Base-by-base conservation (phyloP, 306 rosid species). In the Vigna angularis region DNA sequence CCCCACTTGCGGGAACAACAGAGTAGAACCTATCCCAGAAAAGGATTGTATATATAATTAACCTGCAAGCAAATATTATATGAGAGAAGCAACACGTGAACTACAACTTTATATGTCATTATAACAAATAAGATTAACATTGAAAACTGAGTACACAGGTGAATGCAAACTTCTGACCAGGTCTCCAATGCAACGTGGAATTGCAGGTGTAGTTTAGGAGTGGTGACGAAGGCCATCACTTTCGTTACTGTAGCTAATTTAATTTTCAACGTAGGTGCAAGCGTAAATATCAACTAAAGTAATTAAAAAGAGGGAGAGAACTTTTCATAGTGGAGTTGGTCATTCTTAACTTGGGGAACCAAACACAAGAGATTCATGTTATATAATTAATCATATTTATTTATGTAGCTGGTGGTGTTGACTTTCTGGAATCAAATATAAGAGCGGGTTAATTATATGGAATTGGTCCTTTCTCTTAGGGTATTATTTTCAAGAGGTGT, bases 111-210 rank as follows among this genome's bases (percentile, higher is more conserved):
- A 20, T 6, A 67, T 7, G 38, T 17, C 9, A 17, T 66, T 45
- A 32, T 26, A 24, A 14, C 17, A 44, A 55, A 22, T 4, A 45
- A 67, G 15, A 65, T 56, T 34, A 66, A 65, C 62, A 16, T 22
- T 50, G 76, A 42, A 32, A 36, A 70, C 79, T 73, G 79, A 16
- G 10, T 58, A 58, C 28, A 62, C 9, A 24, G 20, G 79, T 69
- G 42, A 9, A 59, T 42, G 79, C 70, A 28, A 49, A 16, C 10
- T 55, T 83, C 77, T 75, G 91, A 90, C 89, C 81, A 59, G 56
- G 84, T 87, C 87, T 36, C 55, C 15, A 49, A 49, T 47, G 59
- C 65, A 9, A 10, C 63, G 48, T 11, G 17, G 32, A 65, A n/a
- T 77, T 40, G 62, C n/a, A 14, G 71, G 53, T 26, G 22, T 17